Evolutionary conservation across 441 rosid genomes (phyloP).

Genomic region (Aleurites moluccanus): DNA sequence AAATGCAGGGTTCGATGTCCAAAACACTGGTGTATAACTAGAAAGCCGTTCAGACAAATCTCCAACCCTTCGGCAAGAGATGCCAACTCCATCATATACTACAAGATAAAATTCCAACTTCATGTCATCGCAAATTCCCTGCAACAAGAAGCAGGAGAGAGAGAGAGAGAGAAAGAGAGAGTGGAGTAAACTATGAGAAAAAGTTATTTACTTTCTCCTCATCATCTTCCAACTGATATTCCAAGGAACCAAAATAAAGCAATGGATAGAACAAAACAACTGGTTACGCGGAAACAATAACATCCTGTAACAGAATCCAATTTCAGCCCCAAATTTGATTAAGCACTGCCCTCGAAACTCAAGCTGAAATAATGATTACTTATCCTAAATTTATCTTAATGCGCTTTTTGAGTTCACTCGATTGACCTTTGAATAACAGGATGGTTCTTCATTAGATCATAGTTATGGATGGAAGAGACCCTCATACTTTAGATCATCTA

Average conservation of each 20-base stretch:
- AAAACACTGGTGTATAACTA: slow-evolving; percentile 58
- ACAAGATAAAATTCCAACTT: slow-evolving; percentile 73
- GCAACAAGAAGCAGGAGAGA: slow-evolving; percentile 36
- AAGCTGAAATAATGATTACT: not conserved
- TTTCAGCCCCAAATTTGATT: slow-evolving; percentile 14
- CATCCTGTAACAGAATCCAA: not conserved
- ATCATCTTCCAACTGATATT: slow-evolving; percentile 23
- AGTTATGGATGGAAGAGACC: not conserved
- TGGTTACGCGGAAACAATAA: slow-evolving; percentile 10
- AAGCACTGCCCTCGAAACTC: not conserved
- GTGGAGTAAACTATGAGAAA: slow-evolving; percentile 6
- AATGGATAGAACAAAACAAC: not conserved
- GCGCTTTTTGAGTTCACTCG: not conserved
- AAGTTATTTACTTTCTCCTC: slow-evolving; percentile 17
- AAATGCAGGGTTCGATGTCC: slow-evolving; percentile 56
- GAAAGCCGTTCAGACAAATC: slow-evolving; percentile 43
- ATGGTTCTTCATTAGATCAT: not conserved
- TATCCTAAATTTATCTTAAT: not conserved
- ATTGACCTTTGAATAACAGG: not conserved
- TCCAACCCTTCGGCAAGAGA: slow-evolving; percentile 73
- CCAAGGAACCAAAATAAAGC: no score
- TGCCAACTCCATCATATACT: slow-evolving; percentile 69
- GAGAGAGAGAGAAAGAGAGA: not conserved
- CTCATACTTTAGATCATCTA: not conserved
- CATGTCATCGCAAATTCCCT: slow-evolving; percentile 68